A percentile compares a stretch with the other conserved stretches of the same genome.
Evolutionary conservation across 371 early-diverging fungal genomes (phyloP).

Genomic region (Mortierella polycephala): DNA sequence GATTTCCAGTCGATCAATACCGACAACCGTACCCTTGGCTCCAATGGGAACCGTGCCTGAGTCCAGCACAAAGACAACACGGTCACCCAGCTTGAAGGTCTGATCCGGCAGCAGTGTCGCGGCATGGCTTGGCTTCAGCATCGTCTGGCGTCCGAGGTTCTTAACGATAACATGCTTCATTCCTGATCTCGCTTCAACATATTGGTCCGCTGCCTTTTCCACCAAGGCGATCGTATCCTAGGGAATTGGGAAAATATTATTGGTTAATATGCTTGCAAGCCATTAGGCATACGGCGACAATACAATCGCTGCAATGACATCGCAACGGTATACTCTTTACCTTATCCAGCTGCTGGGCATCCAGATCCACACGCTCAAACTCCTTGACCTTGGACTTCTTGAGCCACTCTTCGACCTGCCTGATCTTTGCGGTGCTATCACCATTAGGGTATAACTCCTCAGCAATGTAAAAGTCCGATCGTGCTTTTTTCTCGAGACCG

Average conservation of each 20-base stretch:
- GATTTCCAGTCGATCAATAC: constrained; percentile 73
- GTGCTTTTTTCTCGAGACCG: constrained; percentile 60
- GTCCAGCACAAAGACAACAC: constrained; percentile 83
- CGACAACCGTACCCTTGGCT: constrained; percentile 86
- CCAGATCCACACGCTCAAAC: constrained; percentile 75
- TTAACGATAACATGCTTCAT: constrained; percentile 68
- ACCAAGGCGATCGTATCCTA: constrained; percentile 64
- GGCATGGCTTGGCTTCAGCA: constrained; percentile 85
- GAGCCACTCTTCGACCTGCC: constrained; percentile 75
- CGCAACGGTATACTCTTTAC: constrained; percentile 26
- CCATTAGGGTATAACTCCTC: constrained; percentile 67
- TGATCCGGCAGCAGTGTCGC: constrained; percentile 77
- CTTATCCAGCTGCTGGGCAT: constrained; percentile 74
- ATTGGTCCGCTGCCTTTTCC: constrained; percentile 63
- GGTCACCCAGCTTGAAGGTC: constrained; percentile 87
- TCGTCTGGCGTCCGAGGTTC: constrained; percentile 59
- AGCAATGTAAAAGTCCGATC: constrained; percentile 61
- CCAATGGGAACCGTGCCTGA: constrained; percentile 85
- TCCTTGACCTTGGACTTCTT: constrained; percentile 69
- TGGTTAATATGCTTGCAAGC: not conserved
- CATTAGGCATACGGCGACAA: not conserved
- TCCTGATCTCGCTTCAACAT: constrained; percentile 53
- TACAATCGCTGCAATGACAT: not conserved
- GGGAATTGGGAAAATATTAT: constrained; percentile 19
- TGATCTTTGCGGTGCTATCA: constrained; percentile 57